Percentiles rank a stretch among this genome's conserved stretches.
Conservation (phyloP, 768 basidiomycete genomes). For the Galerina marginata region DNA sequence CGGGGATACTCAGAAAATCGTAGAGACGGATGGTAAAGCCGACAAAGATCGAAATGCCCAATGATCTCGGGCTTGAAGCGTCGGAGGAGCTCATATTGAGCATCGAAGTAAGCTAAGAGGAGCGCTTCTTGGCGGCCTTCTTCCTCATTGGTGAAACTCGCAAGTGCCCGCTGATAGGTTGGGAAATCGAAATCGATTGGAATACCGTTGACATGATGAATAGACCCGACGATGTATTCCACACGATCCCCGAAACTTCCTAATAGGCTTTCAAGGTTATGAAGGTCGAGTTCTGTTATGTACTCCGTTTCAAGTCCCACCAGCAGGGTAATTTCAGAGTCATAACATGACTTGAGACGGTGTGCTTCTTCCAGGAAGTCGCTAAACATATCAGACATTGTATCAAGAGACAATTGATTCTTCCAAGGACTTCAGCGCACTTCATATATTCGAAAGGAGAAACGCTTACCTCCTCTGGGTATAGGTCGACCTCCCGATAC, state of each 20-base stretch:
- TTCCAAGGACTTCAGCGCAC: conserved; percentile 34
- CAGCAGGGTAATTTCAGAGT: conserved; percentile 71
- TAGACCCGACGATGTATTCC: conserved; percentile 90
- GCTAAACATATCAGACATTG: conserved; percentile 68
- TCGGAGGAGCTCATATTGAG: conserved; percentile 73
- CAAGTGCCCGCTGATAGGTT: conserved; percentile 70
- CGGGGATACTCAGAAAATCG: conserved; percentile 58
- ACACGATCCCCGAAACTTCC: conserved; percentile 52
- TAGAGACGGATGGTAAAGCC: conserved; percentile 77
- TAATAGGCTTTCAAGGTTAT: conserved; percentile 60
- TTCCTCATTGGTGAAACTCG: conserved; percentile 38
- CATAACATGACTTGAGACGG: conserved; percentile 68
- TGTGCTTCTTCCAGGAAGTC: conserved; percentile 81
- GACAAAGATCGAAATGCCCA: conserved; percentile 93
- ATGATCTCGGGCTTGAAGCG: conserved; percentile 85
- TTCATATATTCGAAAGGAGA: neutral
- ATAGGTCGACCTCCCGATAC: conserved; percentile 80
- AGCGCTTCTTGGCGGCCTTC: conserved; percentile 48
- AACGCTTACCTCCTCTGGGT: conserved; percentile 88
- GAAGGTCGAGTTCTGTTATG: conserved; percentile 73
- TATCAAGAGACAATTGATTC: conserved; percentile 57
- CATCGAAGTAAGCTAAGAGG: conserved; percentile 80
- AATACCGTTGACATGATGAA: conserved; percentile 87
- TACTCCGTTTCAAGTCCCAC: conserved; percentile 94
- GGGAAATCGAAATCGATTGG: conserved; percentile 91